Base-by-base conservation (phyloP, 208 protist species). In the Dictyostelium gargantuum region DNA sequence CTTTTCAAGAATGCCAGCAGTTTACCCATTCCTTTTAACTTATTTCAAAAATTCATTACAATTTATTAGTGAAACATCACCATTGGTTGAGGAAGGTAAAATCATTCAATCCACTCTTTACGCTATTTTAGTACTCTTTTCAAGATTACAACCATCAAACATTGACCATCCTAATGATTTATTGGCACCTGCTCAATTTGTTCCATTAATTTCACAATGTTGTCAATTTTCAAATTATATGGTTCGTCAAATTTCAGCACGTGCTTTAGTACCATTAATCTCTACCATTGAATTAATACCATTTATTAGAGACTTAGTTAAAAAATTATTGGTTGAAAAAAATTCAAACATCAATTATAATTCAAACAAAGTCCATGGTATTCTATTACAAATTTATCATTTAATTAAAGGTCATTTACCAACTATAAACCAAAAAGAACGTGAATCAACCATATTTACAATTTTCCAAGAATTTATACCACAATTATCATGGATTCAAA, bases 201-300 rank as follows among this genome's bases (percentile, higher is more conserved):
- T 92, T 26, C 74, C 50, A 17, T 77, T 73, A 17, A 92, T 92
- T 38, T 66, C 74, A 29, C 38, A 84, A 77, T 92, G 86, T 84
- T 92, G 75, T 29, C 15, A 66, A 46, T 84, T 92, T 35, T 84
- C 86, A 13, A 76, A 84, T 21, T 92, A 84, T 42, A 92, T 92
- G 86, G 86, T 92, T 9, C 54, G 86, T 63, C 77, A 92, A 63
- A 92, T 92, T 46, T 54, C 76, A 5, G 86, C 86, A 11, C 48
- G 75, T 44, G 86, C 86, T 19, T 44, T 92, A 9, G 86, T 92
- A 1, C 86, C 86, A 54, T 63, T 92, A 44, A 46, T 92, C 23
- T 56, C 86, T 23, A 76, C 86, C 0, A 32, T 56, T 32, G 76
- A 92, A 23, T 42, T 92, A 6, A 26, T 76, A 9, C 19, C 54